Conservation (phyloP, 805 yeast species). For the Candida xiaguanensis region DNA sequence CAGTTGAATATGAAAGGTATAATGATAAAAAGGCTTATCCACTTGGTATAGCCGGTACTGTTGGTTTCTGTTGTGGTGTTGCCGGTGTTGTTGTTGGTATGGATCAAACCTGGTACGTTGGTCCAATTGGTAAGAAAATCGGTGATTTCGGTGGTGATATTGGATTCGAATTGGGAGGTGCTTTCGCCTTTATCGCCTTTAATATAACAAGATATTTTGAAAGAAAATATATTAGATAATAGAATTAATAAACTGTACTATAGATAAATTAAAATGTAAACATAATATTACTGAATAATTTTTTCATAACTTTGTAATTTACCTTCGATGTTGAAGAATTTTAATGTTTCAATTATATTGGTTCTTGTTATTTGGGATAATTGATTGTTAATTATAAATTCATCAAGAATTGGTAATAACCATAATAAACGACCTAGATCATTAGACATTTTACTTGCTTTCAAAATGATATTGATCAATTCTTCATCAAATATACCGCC, state of each 20-base stretch:
- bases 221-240: conserved; percentile 42
- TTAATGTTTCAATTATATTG: conserved; percentile 1
- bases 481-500: conserved; percentile 17
- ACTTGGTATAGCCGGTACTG: conserved; percentile 70
- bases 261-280: not conserved
- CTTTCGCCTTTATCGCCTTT: conserved; percentile 62
- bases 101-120: conserved; percentile 81
- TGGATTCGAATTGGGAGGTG: conserved; percentile 75
- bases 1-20: conserved; percentile 64
- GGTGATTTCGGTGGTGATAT: conserved; percentile 78
- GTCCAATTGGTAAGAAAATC: conserved; percentile 59
- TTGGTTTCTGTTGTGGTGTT: conserved; percentile 77
- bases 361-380: not conserved
- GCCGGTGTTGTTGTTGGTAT: conserved; percentile 87
- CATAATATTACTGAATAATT: not conserved
- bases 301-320: conserved; percentile 6
- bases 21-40: conserved; percentile 59
- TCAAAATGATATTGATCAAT: conserved; percentile 19
- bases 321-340: conserved; percentile 5
- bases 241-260: not conserved
- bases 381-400: conserved; percentile 10
- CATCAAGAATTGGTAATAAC: conserved; percentile 33
- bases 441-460: conserved; percentile 21
- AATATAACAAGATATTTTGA: conserved; percentile 61
- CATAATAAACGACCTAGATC: conserved; percentile 34